phyloP scores from a whole-genome alignment of 2,329 filamentous ascomycete genomes.

The Calonectria pseudoreteaudii region DNA sequence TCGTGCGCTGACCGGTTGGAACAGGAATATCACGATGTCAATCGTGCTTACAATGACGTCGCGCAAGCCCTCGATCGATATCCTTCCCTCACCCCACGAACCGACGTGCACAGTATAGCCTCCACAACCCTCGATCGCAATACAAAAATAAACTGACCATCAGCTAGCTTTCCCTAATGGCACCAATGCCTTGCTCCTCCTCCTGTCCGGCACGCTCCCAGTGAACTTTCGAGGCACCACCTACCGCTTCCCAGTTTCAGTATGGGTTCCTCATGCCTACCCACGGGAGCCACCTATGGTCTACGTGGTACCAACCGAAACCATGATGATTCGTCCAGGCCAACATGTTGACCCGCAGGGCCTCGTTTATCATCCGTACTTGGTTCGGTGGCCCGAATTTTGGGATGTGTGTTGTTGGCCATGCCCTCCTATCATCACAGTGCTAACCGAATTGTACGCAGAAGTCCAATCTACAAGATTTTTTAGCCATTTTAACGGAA shows the following conservation, averaged over 20 bases:
- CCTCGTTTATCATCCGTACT: slow-evolving; percentile 93
- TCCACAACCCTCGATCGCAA: slow-evolving; percentile 40
- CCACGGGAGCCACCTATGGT: slow-evolving; percentile 86
- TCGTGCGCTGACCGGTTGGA: slow-evolving; percentile 16
- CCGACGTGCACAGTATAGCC: slow-evolving; percentile 88
- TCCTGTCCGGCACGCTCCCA: slow-evolving; percentile 89
- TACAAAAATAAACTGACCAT: slow-evolving; percentile 24
- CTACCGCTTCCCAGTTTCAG: slow-evolving; percentile 89
- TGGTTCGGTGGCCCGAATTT: slow-evolving; percentile 88
- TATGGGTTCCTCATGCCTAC: slow-evolving; percentile 95
- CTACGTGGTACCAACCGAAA: slow-evolving; percentile 89
- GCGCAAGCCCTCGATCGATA: slow-evolving; percentile 84
- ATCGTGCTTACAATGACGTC: slow-evolving; percentile 91
- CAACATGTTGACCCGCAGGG: slow-evolving; percentile 96
- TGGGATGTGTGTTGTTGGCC: slow-evolving; percentile 78
- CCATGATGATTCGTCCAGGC: slow-evolving; percentile 90
- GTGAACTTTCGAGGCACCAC: slow-evolving; percentile 88
- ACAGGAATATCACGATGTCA: slow-evolving; percentile 94
- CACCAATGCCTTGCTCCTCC: slow-evolving; percentile 85
- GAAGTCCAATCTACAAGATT: slow-evolving; percentile 88
- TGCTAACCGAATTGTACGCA: slow-evolving; percentile 43
- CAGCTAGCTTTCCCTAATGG: slow-evolving; percentile 86
- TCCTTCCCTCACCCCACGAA: slow-evolving; percentile 84
- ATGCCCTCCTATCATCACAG: background rate
- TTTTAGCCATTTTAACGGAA: slow-evolving; percentile 83